A percentile compares a stretch with the other conserved stretches of the same genome.
Conservation (phyloP, 2,329 filamentous ascomycete species). For the Thielaviopsis euricoi region DNA sequence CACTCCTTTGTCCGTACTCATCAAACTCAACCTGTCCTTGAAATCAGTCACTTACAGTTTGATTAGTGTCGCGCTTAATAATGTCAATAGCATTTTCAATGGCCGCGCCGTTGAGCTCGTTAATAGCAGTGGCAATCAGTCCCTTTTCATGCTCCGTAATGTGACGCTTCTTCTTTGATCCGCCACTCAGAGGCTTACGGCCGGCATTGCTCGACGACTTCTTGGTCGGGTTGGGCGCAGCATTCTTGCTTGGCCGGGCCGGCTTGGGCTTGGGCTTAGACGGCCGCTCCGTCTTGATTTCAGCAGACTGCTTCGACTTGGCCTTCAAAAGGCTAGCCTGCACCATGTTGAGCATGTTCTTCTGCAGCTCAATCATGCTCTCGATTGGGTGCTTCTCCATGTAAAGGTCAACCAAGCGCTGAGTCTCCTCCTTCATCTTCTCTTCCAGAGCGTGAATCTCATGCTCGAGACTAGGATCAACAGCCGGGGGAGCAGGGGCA, state of each 20-base stretch:
- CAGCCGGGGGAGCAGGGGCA: conserved; percentile 16
- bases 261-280: conserved; percentile 35
- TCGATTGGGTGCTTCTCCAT: conserved; percentile 35
- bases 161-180: conserved; percentile 33
- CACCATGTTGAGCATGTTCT: conserved; percentile 46
- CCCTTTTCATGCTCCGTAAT: conserved; percentile 75
- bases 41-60: conserved; percentile 41
- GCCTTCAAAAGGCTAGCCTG: conserved; percentile 60
- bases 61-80: conserved; percentile 73
- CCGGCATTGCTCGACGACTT: conserved; percentile 24
- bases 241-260: conserved; percentile 24
- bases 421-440: conserved; percentile 38
- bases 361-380: conserved; percentile 36
- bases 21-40: neutral
- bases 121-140: conserved; percentile 73
- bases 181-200: conserved; percentile 21
- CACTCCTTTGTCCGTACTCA: conserved; percentile 1
- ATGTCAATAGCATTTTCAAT: conserved; percentile 72
- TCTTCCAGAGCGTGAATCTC: conserved; percentile 36
- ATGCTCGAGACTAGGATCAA: conserved; percentile 25
- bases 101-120: conserved; percentile 59
- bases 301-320: conserved; percentile 42
- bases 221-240: conserved; percentile 21
- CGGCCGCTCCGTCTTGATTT: conserved; percentile 40
- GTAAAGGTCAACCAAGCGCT: conserved; percentile 37